A percentile compares a stretch with the other conserved stretches of the same genome.
These are phyloP conservation scores for Centaurea solstitialis DNA, from an alignment of 129 eudicot genomes.

Conservation along the genomic window DNA sequence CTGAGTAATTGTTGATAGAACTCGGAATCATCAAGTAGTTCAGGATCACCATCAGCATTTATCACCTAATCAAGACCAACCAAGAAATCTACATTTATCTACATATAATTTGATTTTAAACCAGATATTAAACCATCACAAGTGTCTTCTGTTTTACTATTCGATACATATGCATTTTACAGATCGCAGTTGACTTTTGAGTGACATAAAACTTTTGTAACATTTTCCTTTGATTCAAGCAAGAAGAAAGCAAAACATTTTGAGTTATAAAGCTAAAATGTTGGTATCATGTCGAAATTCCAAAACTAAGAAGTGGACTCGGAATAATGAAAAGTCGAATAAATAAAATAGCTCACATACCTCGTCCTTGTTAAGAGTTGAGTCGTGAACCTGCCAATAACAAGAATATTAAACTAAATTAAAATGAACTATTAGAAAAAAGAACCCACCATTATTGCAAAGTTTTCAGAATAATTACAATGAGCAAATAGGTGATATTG, in stretches of 20 bases:
- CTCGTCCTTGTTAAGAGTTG: slow-evolving; percentile 44
- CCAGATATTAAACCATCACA: not conserved
- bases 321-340: not conserved
- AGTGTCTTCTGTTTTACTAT: not conserved
- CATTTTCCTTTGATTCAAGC: not conserved
- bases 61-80: slow-evolving; percentile 33
- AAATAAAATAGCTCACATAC: slow-evolving; percentile 31
- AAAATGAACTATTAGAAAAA: not conserved
- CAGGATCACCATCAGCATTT: slow-evolving; percentile 79
- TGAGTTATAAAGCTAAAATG: not conserved
- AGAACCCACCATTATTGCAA: not conserved
- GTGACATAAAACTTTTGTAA: not conserved
- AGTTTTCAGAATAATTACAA: not conserved
- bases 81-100: not conserved
- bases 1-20: slow-evolving; percentile 86
- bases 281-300: not conserved
- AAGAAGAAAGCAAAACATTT: slow-evolving; percentile 4
- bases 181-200: not conserved
- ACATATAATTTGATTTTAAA: not conserved
- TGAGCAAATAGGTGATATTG: not conserved
- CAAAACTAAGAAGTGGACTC: not conserved
- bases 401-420: slow-evolving; percentile 8
- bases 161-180: not conserved
- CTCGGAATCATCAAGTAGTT: slow-evolving; percentile 82
- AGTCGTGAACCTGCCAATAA: slow-evolving; percentile 46